Base-by-base conservation (phyloP, 139 green algal species). In the Picochlorum sp. region DNA sequence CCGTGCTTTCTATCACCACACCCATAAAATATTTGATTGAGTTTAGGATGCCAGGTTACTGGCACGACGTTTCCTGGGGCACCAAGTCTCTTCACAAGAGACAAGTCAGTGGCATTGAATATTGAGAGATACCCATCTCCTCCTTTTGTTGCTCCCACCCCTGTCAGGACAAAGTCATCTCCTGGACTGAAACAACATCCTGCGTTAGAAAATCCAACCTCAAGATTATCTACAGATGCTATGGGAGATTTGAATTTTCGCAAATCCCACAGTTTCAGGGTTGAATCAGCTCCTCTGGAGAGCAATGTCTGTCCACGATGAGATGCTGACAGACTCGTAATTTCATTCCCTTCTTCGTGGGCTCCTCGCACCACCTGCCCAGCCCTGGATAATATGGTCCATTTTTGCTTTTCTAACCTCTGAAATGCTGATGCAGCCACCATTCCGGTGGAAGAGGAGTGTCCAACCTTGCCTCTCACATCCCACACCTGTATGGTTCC, bases 21-120 rank as follows among this genome's bases (percentile, higher is more conserved):
- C 26, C 89, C 88, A n/a, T 90, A 76, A 52, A 95, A 84, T 32
- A 98, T 87, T 71, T 97, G 92, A 77, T 98, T 98, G 24, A 98
- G 76, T 10, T 76, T 65, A 3, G 71, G 63, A 67, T 98, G 92
- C 92, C 93, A 98, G 14, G 63, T 37, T 26, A 92, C 37, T 0
- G 79, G 80, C 16, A 80, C 84, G 34, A 81, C 84, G 38, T 69
- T 83, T 50, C 66, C 62, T 7, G 73, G 67, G 67, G 90, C 83
- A 52, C 72, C 81, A 20, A 92, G 58, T 41, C 74, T 62, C 23
- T 77, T 66, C 69, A 90, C 75, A 41, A 82, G 28, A 28, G 61
- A 23, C 59, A 84, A 50, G n/a, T 65, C 71, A 23, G 73, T 65
- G 8, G 37, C 28, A 62, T 84, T 71, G 20, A 86, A 81, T 59